phyloP scores from a whole-genome alignment of 129 eudicot species.

The Artemisia annua region DNA sequence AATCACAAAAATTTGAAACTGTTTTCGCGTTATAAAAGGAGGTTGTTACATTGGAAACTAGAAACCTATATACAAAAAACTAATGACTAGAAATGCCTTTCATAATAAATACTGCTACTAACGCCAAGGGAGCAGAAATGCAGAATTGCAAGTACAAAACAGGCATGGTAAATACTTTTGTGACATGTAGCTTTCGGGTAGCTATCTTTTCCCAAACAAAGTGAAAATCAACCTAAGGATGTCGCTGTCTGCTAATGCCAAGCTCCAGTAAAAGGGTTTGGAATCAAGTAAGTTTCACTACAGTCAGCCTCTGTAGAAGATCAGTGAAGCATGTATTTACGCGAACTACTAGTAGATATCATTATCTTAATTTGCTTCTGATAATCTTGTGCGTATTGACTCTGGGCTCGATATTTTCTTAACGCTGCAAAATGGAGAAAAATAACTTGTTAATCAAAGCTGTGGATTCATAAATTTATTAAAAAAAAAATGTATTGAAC shows the following conservation, averaged over 20 bases:
- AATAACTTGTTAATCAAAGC: background rate
- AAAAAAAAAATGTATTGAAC: background rate
- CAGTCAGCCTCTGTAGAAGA: too few relatives aligned
- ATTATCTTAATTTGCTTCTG: conserved; percentile 44
- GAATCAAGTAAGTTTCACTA: too few relatives aligned
- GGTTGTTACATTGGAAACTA: background rate
- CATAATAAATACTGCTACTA: background rate
- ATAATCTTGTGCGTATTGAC: conserved; percentile 58
- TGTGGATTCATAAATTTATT: background rate
- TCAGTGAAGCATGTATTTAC: too few relatives aligned
- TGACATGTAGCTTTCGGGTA: background rate
- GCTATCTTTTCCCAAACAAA: too few relatives aligned
- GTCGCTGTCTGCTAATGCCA: too few relatives aligned
- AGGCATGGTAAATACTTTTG: background rate
- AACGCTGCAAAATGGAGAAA: conserved; percentile 45
- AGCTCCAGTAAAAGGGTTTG: background rate
- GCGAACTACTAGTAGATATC: too few relatives aligned
- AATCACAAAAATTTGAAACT: background rate
- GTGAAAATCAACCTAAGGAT: too few relatives aligned
- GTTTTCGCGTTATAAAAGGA: background rate
- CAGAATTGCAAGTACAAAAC: too few relatives aligned
- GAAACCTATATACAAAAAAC: background rate
- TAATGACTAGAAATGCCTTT: background rate
- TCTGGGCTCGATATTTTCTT: conserved; percentile 55
- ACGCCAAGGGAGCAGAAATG: too few relatives aligned